Base-by-base conservation (phyloP, 768 basidiomycete species). In the Rhodotorula diobovata region DNA sequence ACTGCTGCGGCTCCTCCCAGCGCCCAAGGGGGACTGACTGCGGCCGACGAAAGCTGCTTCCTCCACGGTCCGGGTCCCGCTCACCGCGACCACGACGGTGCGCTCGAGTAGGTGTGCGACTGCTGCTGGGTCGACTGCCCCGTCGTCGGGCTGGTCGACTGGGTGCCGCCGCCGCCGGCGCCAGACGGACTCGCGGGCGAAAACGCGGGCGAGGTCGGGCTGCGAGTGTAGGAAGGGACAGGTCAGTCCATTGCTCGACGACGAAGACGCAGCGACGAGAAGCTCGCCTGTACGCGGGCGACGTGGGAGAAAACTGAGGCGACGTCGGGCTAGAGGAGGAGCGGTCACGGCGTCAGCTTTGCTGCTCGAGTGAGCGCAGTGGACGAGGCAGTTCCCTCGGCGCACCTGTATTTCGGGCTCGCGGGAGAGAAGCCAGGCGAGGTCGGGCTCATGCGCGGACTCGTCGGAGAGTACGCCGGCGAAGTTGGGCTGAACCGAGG, bases 401-500 rank as follows among this genome's bases (percentile, higher is more conserved):
- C 46, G 20, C 46, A 48, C 46, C 46, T 48, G 25, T 48, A 48
- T 18, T 43, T 43, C 14, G 41, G 41, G 41, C 41, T 43, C 8
- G 63, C 56, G 45, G 54, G 53, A 35, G 23, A 37, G 64, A 46
- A 66, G 6, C 32, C 39, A 32, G 55, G 62, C 9, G 64, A 61
- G 21, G 53, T 53, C 16, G 35, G 63, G 20, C 30, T 43, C n/a
- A 50, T 41, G 39, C 51, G 46, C 2, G 73, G 61, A 30, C 35
- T 39, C 25, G 61, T 62, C 50, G 62, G 62, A 30, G 63, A 63
- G 63, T 46, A 56, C 32, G 41, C 41, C 10, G 63, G 63, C 7
- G 18, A 25, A 15, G 63, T 50, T 2, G 63, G 63, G 2, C 68
- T 25, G 67, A 66, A 59, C 16, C 18, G 3, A 0, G 58, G 58